phyloP scores from a whole-genome alignment of 768 basidiomycete genomes.

The Tulasnella sp. region DNA sequence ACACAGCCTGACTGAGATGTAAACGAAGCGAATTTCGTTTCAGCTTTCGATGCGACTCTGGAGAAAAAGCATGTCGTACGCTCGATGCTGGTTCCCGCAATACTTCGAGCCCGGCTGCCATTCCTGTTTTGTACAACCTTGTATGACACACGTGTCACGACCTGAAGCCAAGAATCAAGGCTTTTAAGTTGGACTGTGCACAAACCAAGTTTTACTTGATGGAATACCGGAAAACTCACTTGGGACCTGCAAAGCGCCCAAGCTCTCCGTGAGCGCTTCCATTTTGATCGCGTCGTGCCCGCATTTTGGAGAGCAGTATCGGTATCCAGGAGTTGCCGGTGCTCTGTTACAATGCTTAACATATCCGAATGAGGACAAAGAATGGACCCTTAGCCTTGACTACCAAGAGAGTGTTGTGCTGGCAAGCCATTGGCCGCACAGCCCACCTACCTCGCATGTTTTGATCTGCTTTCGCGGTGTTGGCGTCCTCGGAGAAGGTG shows the following conservation, averaged over 20 bases:
- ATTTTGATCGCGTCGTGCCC: not conserved
- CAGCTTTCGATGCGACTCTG: too few species aligned
- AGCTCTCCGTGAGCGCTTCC: not conserved
- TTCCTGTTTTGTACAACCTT: not conserved
- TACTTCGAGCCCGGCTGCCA: not conserved
- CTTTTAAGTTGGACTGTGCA: too few species aligned
- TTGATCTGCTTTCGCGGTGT: not conserved
- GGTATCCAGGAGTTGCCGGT: not conserved
- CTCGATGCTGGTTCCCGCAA: not conserved
- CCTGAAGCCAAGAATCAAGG: not conserved
- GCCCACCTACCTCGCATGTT: not conserved
- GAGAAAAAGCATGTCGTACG: not conserved
- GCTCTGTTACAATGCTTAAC: not conserved
- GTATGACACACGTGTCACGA: not conserved
- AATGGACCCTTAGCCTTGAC: too few species aligned
- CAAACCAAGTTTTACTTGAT: too few species aligned
- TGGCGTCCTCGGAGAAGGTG: not conserved
- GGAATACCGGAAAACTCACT: too few species aligned
- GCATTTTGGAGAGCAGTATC: not conserved
- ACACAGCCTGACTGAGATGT: not conserved
- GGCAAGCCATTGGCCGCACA: too few species aligned
- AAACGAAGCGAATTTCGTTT: too few species aligned
- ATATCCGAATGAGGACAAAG: not conserved
- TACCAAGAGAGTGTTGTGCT: too few species aligned
- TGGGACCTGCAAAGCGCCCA: not conserved